Conservation (phyloP, 2,329 filamentous ascomycete species). For the Xylariaceae sp. region DNA sequence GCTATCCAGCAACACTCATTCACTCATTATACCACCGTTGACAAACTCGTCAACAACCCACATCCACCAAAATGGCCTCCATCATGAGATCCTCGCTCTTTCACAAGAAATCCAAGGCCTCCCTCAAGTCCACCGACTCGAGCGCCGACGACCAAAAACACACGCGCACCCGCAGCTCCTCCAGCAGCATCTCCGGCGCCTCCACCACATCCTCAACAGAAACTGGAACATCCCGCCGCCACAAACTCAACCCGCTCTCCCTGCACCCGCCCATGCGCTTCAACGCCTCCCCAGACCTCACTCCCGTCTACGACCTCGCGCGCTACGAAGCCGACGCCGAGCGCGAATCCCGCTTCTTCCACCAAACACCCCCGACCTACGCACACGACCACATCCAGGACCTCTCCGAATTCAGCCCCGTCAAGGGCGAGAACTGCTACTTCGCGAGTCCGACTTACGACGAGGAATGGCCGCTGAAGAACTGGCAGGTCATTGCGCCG, state of each 20-base stretch:
- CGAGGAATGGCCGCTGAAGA: conserved; percentile 32
- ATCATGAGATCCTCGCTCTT: conserved; percentile 25
- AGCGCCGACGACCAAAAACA: conserved; percentile 20
- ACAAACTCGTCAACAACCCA: too few species aligned
- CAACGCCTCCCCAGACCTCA: conserved; percentile 30
- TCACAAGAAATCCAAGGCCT: conserved; percentile 28
- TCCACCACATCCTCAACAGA: conserved; percentile 20
- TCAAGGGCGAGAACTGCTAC: conserved; percentile 28
- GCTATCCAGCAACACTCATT: not conserved
- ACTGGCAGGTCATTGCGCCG: conserved; percentile 32
- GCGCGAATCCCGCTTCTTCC: conserved; percentile 25
- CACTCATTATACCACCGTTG: not conserved
- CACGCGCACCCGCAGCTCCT: conserved; percentile 27
- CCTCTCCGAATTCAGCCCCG: conserved; percentile 25
- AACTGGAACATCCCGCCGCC: conserved; percentile 10
- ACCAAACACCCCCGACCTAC: conserved; percentile 18
- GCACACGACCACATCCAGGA: conserved; percentile 25
- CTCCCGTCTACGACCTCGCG: conserved; percentile 26
- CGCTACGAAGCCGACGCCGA: conserved; percentile 25
- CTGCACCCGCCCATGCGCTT: conserved; percentile 31
- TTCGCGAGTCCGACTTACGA: conserved; percentile 7
- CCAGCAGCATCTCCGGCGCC: conserved; percentile 25
- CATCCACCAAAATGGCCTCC: too few species aligned
- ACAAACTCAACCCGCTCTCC: conserved; percentile 29
- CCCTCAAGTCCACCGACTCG: conserved; percentile 17